Percentiles rank a stretch among this genome's conserved stretches.
Conservation (phyloP, 2,329 filamentous ascomycete genomes). For the Triangularia setosa region DNA sequence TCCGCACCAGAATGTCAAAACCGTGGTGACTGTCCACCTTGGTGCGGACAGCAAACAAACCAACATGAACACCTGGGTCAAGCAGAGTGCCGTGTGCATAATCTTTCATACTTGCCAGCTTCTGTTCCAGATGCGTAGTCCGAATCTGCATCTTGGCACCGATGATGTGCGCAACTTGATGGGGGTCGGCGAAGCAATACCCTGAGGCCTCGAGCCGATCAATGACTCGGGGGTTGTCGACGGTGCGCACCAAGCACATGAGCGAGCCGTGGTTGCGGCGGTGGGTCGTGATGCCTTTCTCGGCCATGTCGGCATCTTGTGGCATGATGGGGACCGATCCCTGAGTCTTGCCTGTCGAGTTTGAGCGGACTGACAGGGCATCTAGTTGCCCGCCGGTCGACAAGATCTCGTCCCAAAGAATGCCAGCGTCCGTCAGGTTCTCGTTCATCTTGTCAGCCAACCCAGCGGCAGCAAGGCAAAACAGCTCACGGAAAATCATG, state of each 20-base stretch:
- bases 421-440: constrained; percentile 59
- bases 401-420: constrained; percentile 72
- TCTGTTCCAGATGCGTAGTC: constrained; percentile 54
- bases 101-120: constrained; percentile 61
- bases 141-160: constrained; percentile 72
- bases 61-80: constrained; percentile 52
- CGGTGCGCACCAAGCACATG: constrained; percentile 70
- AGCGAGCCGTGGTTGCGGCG: constrained; percentile 68
- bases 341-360: background rate
- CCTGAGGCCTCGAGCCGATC: constrained; percentile 65
- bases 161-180: constrained; percentile 65
- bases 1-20: constrained; percentile 61
- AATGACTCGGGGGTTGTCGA: constrained; percentile 54
- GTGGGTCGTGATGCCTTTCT: constrained; percentile 37
- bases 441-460: constrained; percentile 65
- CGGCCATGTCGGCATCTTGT: constrained; percentile 31
- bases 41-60: constrained; percentile 55
- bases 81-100: constrained; percentile 48
- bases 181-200: constrained; percentile 70
- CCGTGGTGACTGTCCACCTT: constrained; percentile 48
- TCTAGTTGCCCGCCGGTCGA: constrained; percentile 50
- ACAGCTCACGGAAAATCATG: constrained; percentile 74
- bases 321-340: background rate
- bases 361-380: constrained; percentile 6
- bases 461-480: constrained; percentile 74